phyloP scores from a whole-genome alignment of 768 basidiomycete genomes.

The Dioszegia crocea region DNA sequence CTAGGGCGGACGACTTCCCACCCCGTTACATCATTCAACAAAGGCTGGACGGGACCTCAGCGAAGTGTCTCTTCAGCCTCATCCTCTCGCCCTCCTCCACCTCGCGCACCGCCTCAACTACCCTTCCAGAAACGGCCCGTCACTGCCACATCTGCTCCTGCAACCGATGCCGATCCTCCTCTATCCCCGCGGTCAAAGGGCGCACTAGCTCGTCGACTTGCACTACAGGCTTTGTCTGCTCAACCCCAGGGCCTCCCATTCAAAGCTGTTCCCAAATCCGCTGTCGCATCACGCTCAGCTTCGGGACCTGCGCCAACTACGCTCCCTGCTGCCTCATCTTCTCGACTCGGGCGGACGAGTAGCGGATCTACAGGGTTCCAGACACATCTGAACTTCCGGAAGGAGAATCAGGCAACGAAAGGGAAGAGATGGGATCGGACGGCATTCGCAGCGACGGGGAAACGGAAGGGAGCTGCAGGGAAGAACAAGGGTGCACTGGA shows the following conservation, averaged over 20 bases:
- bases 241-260: conserved; percentile 11
- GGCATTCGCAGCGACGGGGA: conserved; percentile 73
- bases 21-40: conserved; percentile 5
- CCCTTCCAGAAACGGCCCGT: not conserved
- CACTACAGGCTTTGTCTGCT: not conserved
- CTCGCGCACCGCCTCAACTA: not conserved
- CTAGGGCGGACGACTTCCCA: not conserved
- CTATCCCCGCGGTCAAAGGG: conserved; percentile 1
- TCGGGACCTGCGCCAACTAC: not conserved
- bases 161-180: not conserved
- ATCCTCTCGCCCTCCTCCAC: not conserved
- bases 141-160: not conserved
- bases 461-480: conserved; percentile 53
- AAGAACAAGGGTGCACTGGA: conserved; percentile 53
- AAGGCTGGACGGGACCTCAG: conserved; percentile 25
- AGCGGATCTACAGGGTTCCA: conserved; percentile 22
- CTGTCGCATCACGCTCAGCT: conserved; percentile 8
- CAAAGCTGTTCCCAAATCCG: conserved; percentile 3
- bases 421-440: conserved; percentile 87
- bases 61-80: conserved; percentile 5
- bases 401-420: conserved; percentile 41
- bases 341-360: conserved; percentile 14
- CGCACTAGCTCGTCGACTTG: conserved; percentile 1
- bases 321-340: conserved; percentile 14
- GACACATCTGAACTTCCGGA: conserved; percentile 42